Percentiles rank a stretch among this genome's conserved stretches.
Conservation (phyloP, 2,329 filamentous ascomycete genomes). For the Colletotrichum limetticola region DNA sequence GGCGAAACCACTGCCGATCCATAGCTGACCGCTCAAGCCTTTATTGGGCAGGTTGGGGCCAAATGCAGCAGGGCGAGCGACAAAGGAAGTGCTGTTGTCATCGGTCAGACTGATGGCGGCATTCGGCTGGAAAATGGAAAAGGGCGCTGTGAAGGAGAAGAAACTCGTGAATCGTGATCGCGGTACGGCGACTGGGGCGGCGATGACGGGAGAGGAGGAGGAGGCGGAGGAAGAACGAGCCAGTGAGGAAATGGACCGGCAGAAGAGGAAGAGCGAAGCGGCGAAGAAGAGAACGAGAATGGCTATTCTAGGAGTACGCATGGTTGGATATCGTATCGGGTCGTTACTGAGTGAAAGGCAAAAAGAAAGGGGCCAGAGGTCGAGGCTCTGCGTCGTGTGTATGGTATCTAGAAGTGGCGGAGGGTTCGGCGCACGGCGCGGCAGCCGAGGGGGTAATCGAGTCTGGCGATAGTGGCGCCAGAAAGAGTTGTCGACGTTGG, state of each 20-base stretch:
- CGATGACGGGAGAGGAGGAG: conserved; percentile 4
- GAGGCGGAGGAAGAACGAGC: conserved; percentile 36
- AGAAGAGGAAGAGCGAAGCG: conserved; percentile 65
- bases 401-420: neutral
- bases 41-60: conserved; percentile 80
- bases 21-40: conserved; percentile 88
- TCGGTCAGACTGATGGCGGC: conserved; percentile 96
- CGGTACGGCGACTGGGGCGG: conserved; percentile 36
- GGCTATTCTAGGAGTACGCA: conserved; percentile 65
- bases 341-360: conserved; percentile 9
- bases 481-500: neutral
- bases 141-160: conserved; percentile 79
- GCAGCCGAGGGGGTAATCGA: conserved; percentile 10
- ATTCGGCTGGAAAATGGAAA: conserved; percentile 92
- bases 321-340: conserved; percentile 45
- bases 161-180: conserved; percentile 64
- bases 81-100: conserved; percentile 97
- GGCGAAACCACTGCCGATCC: conserved; percentile 92
- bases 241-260: conserved; percentile 60
- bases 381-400: conserved; percentile 6
- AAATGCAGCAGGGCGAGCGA: conserved; percentile 92
- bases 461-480: neutral
- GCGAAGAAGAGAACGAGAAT: conserved; percentile 65
- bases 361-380: neutral
- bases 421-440: conserved; percentile 1